Base-by-base conservation (phyloP, 1,139 yeast genomes). In the Diutina siamensis region DNA sequence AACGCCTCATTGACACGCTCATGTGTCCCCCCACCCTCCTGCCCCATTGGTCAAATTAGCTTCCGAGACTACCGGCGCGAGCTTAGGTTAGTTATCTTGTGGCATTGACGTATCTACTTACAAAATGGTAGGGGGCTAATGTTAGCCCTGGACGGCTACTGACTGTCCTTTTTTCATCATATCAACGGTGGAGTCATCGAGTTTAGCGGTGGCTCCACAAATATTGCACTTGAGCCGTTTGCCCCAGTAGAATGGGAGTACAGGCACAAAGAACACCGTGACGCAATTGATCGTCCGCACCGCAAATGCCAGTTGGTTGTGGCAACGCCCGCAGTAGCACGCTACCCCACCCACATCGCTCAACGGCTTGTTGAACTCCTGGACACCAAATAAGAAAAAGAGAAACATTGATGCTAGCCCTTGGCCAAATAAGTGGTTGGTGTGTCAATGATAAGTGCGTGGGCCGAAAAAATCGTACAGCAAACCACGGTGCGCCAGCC, bases 251-350 rank as follows among this genome's bases (percentile, higher is more conserved):
- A 68, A 70, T 22, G 76, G 76, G 25, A 71, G 52, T 17, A 71
- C 61, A 1, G 76, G 76, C 38, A 71, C 63, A 56, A 71, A 70
- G 52, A 71, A 71, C 25, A 71, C 50, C 0, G 75, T 71, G n/a
- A 71, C 62, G 52, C 67, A 59, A 50, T 68, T 68, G 50, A 66
- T 67, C 18, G 72, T 60, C 45, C 71, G 59, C 9, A 66, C 60
- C 1, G 74, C 69, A 54, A 61, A 63, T 2, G 72, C 76, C 21
- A 72, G 62, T 48, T 68, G 71, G 53, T 71, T 71, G 52, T 71
- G 75, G 49, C 76, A 71, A 48, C 68, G 64, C 2, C 65, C 62
- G 50, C 72, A 67, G 47, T 54, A 50, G 41, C 54, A 53, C 4
- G 51, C 47, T 3, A 51, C 46, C 20, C 46, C 44, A 15, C 54